phyloP scores from a whole-genome alignment of 2,329 filamentous ascomycete genomes.

The Eutypella sp. region DNA sequence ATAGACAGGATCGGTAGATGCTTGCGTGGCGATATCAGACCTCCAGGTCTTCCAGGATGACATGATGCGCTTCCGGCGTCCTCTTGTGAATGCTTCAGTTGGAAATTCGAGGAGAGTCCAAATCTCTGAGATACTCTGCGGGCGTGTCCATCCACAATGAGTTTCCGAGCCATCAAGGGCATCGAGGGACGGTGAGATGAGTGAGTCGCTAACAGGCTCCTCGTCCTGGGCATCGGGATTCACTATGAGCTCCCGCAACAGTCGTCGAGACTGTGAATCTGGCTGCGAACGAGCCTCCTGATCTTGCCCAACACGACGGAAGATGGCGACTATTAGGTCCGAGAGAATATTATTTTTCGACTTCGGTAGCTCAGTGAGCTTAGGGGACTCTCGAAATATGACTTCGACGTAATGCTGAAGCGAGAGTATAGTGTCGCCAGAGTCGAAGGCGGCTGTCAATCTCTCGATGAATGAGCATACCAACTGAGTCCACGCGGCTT shows the following conservation, averaged over 20 bases:
- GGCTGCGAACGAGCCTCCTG: not conserved
- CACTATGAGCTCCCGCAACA: slow-evolving; percentile 15
- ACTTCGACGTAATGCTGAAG: slow-evolving; percentile 16
- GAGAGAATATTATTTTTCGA: slow-evolving; percentile 13
- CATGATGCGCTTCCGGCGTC: slow-evolving; percentile 27
- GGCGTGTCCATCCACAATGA: slow-evolving; percentile 19
- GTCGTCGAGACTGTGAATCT: slow-evolving; percentile 6
- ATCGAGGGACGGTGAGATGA: slow-evolving; percentile 21
- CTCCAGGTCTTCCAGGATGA: slow-evolving; percentile 26
- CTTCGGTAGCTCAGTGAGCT: slow-evolving; percentile 17
- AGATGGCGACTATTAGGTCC: slow-evolving; percentile 17
- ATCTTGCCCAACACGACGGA: slow-evolving; percentile 14
- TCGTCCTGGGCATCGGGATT: slow-evolving; percentile 22
- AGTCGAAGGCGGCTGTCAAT: slow-evolving; percentile 13
- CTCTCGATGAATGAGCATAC: slow-evolving; percentile 18
- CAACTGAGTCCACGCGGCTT: slow-evolving; percentile 19
- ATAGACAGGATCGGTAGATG: slow-evolving; percentile 16
- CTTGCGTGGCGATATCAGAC: slow-evolving; percentile 12
- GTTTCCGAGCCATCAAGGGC: slow-evolving; percentile 15
- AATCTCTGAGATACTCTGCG: slow-evolving; percentile 16
- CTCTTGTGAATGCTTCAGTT: slow-evolving; percentile 21
- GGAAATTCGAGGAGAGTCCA: slow-evolving; percentile 22
- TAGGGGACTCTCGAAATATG: slow-evolving; percentile 20
- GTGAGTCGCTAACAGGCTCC: slow-evolving; percentile 20
- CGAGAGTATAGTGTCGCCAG: slow-evolving; percentile 6